These are phyloP conservation scores for Euryodendron excelsum DNA, from an alignment of 148 eudicot genomes.

Conservation along the genomic window DNA sequence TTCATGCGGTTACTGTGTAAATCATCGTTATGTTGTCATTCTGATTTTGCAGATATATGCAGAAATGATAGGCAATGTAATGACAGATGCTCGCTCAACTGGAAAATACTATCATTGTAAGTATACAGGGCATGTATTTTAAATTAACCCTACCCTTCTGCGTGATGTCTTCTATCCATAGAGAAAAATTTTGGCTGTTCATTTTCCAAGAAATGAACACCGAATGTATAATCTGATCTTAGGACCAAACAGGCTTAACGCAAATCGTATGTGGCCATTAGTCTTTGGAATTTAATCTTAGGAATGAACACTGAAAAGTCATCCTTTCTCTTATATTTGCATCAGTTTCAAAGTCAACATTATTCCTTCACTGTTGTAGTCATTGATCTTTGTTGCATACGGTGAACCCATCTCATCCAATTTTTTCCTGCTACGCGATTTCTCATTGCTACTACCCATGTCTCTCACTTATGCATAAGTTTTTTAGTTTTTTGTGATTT, in stretches of 20 bases:
- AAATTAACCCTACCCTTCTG: not conserved
- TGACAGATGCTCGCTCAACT: constrained; percentile 99
- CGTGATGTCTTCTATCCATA: not conserved
- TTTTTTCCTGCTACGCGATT: not conserved
- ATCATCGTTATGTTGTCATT: not conserved
- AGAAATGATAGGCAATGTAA: constrained; percentile 98
- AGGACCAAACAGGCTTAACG: too few relatives aligned
- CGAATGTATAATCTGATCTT: not conserved
- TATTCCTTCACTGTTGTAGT: not conserved
- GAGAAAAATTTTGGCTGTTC: not conserved
- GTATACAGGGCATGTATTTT: constrained; percentile 18
- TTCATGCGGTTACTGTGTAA: not conserved
- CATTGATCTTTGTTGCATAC: not conserved
- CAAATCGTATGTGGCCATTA: too few relatives aligned
- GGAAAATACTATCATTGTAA: constrained; percentile 99
- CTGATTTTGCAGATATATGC: constrained; percentile 70
- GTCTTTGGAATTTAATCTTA: too few relatives aligned
- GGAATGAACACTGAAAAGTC: too few relatives aligned
- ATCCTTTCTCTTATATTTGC: too few relatives aligned
- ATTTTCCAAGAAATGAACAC: not conserved
- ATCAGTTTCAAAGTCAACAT: not conserved
- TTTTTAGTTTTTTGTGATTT: not conserved
- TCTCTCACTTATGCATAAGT: not conserved
- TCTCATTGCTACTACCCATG: not conserved
- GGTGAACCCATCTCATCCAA: not conserved